Evolutionary conservation across 768 basidiomycete species (phyloP).

Genomic region (Antrodiella citrinella): DNA sequence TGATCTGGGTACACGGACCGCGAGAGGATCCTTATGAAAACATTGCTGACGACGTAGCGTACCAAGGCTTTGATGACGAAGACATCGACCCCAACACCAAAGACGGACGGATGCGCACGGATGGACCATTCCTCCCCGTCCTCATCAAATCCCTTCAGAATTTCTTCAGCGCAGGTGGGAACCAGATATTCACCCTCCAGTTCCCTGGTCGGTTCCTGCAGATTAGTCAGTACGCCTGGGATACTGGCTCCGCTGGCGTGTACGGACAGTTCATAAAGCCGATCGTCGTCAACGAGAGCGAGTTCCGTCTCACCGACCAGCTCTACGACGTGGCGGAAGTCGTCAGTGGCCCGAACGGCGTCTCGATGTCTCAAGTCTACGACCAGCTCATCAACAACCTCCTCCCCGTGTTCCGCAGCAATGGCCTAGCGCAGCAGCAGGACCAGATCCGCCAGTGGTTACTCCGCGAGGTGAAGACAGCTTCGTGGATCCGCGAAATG

Average conservation of each 20-base stretch:
- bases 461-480: slow-evolving; percentile 16
- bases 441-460: slow-evolving; percentile 21
- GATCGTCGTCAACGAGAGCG: slow-evolving; percentile 21
- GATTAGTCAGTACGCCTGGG: slow-evolving; percentile 18
- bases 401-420: slow-evolving; percentile 15
- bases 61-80: no score
- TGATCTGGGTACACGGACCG: no score
- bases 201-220: slow-evolving; percentile 22
- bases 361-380: slow-evolving; percentile 21
- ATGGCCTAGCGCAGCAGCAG: slow-evolving; percentile 16
- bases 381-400: slow-evolving; percentile 22
- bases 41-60: no score
- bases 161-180: slow-evolving; percentile 18
- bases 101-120: no score
- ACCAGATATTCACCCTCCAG: slow-evolving; percentile 22
- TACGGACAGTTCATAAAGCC: slow-evolving; percentile 24
- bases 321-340: slow-evolving; percentile 18
- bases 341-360: slow-evolving; percentile 20
- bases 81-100: no score
- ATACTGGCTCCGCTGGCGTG: slow-evolving; percentile 18
- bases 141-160: not conserved
- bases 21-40: no score
- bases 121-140: not conserved
- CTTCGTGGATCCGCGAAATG: slow-evolving; percentile 17
- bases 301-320: slow-evolving; percentile 23